phyloP scores from a whole-genome alignment of 495 filamentous ascomycete genomes.

The Penicillium canescens region DNA sequence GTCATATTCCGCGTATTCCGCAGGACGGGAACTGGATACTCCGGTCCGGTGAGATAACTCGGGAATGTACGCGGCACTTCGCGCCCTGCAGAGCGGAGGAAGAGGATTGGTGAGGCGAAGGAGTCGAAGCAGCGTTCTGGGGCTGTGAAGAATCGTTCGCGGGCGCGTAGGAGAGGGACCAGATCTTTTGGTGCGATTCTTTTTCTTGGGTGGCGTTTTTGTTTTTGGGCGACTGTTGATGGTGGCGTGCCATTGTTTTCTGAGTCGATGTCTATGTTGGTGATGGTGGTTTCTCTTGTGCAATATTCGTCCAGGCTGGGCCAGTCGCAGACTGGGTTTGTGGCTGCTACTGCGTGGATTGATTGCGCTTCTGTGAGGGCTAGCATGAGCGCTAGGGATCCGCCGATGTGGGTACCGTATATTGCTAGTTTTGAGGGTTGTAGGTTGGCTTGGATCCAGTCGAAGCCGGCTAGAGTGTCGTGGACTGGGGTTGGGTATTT shows the following conservation, averaged over 20 bases:
- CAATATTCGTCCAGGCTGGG: constrained; percentile 40
- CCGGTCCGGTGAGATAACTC: constrained; percentile 33
- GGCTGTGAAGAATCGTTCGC: constrained; percentile 43
- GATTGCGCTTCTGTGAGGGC: constrained; percentile 56
- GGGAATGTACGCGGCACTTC: constrained; percentile 38
- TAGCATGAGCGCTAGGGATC: constrained; percentile 57
- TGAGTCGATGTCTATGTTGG: not conserved
- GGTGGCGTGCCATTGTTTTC: not conserved
- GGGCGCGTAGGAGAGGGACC: constrained; percentile 36
- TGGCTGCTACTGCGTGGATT: constrained; percentile 35
- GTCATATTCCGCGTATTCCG: constrained; percentile 3
- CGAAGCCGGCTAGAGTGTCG: constrained; percentile 40
- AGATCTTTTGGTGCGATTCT: constrained; percentile 31
- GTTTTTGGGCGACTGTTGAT: not conserved
- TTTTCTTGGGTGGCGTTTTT: constrained; percentile 10
- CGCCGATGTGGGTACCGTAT: constrained; percentile 55
- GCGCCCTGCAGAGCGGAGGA: constrained; percentile 52
- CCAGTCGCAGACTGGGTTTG: constrained; percentile 45
- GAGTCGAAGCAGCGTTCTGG: constrained; percentile 56
- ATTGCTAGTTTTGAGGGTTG: constrained; percentile 41
- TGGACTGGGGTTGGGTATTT: constrained; percentile 43
- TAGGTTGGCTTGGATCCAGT: constrained; percentile 38
- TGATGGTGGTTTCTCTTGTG: not conserved
- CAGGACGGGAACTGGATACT: constrained; percentile 37
- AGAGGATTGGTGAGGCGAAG: constrained; percentile 60